These are phyloP conservation scores for Cunninghamia lanceolata DNA, from an alignment of 75 land plant species.

Conservation along the genomic window DNA sequence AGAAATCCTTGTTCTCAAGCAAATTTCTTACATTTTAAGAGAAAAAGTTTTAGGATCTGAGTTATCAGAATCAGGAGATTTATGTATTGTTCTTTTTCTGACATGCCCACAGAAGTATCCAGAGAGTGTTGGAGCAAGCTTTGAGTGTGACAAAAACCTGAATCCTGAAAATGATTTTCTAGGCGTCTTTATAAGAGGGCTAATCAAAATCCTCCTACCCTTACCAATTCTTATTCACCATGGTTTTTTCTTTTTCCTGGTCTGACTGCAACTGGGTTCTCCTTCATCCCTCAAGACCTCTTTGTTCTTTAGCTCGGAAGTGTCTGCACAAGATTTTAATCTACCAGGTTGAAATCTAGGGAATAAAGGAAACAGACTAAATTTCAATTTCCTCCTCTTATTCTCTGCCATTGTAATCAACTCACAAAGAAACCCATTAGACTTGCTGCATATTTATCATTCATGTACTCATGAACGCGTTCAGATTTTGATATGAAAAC, in stretches of 20 bases:
- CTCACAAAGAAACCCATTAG: not conserved
- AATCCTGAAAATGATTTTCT: not conserved
- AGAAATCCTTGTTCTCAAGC: constrained; percentile 12
- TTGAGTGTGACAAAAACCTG: not conserved
- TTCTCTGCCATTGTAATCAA: not conserved
- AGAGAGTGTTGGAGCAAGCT: not conserved
- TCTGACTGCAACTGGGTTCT: constrained; percentile 9
- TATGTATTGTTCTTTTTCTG: not conserved
- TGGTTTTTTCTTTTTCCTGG: not conserved
- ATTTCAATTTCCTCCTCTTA: not conserved
- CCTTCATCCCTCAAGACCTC: not conserved
- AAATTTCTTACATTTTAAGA: constrained; percentile 1
- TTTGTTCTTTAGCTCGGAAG: not conserved
- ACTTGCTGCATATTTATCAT: not conserved
- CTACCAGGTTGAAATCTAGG: not conserved
- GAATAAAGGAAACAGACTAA: not conserved
- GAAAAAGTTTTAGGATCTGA: constrained; percentile 2
- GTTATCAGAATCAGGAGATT: not conserved
- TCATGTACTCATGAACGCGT: not conserved
- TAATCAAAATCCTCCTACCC: not conserved
- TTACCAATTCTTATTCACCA: not conserved
- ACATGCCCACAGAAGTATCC: not conserved
- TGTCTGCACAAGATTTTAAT: not conserved
- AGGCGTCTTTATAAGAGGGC: not conserved
- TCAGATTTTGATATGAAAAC: not conserved